Percentiles rank a stretch among this genome's conserved stretches.
phyloP scores from a whole-genome alignment of 495 filamentous ascomycete species.

The Friedmanniomyces simplex region DNA sequence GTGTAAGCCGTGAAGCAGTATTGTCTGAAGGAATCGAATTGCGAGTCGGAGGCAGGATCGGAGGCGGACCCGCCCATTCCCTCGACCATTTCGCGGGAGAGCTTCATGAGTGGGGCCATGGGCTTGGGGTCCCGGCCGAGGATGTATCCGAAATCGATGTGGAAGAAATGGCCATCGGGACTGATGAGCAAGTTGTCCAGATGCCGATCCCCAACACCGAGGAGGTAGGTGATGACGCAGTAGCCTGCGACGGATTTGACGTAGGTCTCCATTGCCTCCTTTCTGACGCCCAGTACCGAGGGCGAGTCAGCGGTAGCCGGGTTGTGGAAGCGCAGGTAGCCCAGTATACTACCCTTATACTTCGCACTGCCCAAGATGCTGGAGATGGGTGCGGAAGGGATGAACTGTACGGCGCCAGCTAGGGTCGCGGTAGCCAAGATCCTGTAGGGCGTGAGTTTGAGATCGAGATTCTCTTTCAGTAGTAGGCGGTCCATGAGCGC shows the following conservation, averaged over 20 bases:
- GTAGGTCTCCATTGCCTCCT: conserved; percentile 90
- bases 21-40: conserved; percentile 80
- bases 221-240: conserved; percentile 96
- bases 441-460: conserved; percentile 90
- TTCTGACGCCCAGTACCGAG: conserved; percentile 60
- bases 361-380: conserved; percentile 59
- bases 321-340: conserved; percentile 82
- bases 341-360: conserved; percentile 67
- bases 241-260: conserved; percentile 95
- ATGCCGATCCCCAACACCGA: conserved; percentile 95
- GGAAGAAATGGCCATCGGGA: conserved; percentile 92
- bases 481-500: conserved; percentile 95
- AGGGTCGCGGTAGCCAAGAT: conserved; percentile 86
- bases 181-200: conserved; percentile 90
- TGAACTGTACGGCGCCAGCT: conserved; percentile 85
- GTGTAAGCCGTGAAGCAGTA: conserved; percentile 95
- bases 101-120: conserved; percentile 92
- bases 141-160: conserved; percentile 96
- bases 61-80: conserved; percentile 83
- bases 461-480: conserved; percentile 91
- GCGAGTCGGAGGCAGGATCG: too few relatives aligned
- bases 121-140: conserved; percentile 96
- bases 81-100: conserved; percentile 96
- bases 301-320: conserved; percentile 67
- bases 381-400: conserved; percentile 74